Percentiles rank a stretch among this genome's conserved stretches.
phyloP scores from a whole-genome alignment of 2,329 filamentous ascomycete genomes.

The Teratosphaeria viscida region DNA sequence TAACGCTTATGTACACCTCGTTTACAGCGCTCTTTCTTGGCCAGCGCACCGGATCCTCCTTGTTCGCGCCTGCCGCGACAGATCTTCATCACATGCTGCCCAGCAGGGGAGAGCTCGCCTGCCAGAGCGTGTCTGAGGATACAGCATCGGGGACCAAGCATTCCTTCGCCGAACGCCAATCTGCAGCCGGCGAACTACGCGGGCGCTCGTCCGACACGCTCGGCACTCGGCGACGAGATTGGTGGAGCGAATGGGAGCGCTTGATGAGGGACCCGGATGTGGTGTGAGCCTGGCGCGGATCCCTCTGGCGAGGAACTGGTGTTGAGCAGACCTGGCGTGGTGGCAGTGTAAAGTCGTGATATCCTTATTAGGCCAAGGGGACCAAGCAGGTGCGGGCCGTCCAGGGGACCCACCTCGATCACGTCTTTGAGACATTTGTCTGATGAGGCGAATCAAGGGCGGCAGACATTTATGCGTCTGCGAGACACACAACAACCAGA shows the following conservation, averaged over 20 bases:
- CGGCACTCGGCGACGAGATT: neutral
- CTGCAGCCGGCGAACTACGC: neutral
- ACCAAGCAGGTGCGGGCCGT: neutral
- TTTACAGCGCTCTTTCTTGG: neutral
- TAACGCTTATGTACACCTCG: neutral
- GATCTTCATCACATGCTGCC: neutral
- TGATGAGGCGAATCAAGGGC: neutral
- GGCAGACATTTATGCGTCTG: neutral
- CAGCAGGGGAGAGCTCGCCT: neutral
- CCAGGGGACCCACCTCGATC: neutral
- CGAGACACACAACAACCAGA: neutral
- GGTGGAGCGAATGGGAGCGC: neutral
- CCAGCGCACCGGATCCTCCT: neutral
- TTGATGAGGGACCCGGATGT: neutral
- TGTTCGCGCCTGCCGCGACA: neutral
- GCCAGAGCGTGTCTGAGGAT: neutral
- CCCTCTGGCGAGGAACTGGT: neutral
- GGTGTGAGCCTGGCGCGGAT: neutral
- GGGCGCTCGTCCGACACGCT: neutral
- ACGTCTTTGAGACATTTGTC: neutral
- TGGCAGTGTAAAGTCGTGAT: neutral
- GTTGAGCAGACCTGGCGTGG: neutral
- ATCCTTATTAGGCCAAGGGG: neutral
- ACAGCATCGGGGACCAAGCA: neutral
- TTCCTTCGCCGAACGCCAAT: neutral